Conservation (phyloP, 345 rosid genomes). For the Iberis pinnata region DNA sequence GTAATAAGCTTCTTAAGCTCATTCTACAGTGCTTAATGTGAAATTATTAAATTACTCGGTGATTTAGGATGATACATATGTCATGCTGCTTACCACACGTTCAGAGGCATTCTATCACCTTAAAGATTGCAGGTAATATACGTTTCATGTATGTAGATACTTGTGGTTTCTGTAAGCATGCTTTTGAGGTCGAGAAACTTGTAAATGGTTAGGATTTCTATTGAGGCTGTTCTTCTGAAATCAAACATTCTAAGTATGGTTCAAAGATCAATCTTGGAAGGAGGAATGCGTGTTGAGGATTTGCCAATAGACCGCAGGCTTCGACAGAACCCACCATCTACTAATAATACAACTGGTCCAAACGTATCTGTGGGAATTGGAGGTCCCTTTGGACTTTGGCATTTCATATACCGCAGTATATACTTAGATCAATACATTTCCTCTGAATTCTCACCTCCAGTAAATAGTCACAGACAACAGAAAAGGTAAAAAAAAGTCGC, state of each 20-base stretch:
- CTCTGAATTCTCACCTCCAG: constrained; percentile 84
- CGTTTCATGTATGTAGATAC: neutral
- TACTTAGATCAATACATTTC: constrained; percentile 89
- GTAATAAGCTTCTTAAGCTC: constrained; percentile 8
- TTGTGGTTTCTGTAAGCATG: neutral
- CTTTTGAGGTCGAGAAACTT: constrained; percentile 5
- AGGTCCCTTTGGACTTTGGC: constrained; percentile 96
- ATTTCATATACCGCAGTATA: constrained; percentile 93
- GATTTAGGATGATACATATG: constrained; percentile 80
- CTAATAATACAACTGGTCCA: constrained; percentile 9
- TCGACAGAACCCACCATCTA: constrained; percentile 38
- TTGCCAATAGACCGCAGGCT: constrained; percentile 54
- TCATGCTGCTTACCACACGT: constrained; percentile 87
- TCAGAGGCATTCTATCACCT: constrained; percentile 95
- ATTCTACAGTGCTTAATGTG: constrained; percentile 1
- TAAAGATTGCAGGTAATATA: constrained; percentile 80
- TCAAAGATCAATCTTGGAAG: constrained; percentile 84
- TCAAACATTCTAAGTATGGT: constrained; percentile 79
- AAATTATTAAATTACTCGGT: constrained; percentile 4
- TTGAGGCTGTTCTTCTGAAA: constrained; percentile 73
- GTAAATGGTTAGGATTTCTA: constrained; percentile 50
- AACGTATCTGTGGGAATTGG: constrained; percentile 60
- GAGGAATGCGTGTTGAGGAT: constrained; percentile 94
- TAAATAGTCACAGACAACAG: constrained; percentile 62
- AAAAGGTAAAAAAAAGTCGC: constrained; percentile 54